These are phyloP conservation scores for Fusarium neocosmosporiellum DNA, from an alignment of 2,329 filamentous ascomycete genomes.

Conservation along the genomic window DNA sequence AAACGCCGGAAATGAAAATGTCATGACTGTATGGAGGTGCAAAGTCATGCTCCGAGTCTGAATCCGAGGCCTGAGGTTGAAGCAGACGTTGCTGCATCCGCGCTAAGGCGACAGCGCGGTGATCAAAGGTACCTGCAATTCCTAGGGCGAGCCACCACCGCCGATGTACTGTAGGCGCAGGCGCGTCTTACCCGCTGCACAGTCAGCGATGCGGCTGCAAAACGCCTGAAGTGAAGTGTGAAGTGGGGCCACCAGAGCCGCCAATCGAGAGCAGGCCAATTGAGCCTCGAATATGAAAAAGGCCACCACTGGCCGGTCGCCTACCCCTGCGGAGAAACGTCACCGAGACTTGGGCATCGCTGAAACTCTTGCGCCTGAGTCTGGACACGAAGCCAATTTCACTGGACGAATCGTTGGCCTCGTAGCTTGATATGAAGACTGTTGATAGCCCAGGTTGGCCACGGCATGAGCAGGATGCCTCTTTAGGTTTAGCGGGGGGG, in stretches of 20 bases:
- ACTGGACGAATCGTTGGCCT: background rate
- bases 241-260: constrained; percentile 31
- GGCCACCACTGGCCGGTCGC: background rate
- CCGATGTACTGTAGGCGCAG: constrained; percentile 32
- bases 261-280: constrained; percentile 34
- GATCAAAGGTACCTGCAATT: constrained; percentile 34
- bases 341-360: background rate
- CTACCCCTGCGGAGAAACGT: background rate
- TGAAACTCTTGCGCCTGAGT: background rate
- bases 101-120: constrained; percentile 34
- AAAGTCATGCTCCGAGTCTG: constrained; percentile 7
- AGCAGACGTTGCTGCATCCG: constrained; percentile 35
- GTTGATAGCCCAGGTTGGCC: background rate
- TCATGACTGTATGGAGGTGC: constrained; percentile 1
- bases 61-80: constrained; percentile 39
- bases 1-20: constrained; percentile 1
- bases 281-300: constrained; percentile 7
- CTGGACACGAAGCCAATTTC: background rate
- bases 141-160: constrained; percentile 1
- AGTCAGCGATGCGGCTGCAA: constrained; percentile 38
- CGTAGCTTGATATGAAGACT: background rate
- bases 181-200: constrained; percentile 31
- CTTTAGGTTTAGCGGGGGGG: constrained; percentile 5
- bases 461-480: background rate
- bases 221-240: constrained; percentile 8